Evolutionary conservation across 805 yeast species (phyloP), one percentile per base, ranked within the genome.

Genomic region (Yamadazyma kitorensis): DNA sequence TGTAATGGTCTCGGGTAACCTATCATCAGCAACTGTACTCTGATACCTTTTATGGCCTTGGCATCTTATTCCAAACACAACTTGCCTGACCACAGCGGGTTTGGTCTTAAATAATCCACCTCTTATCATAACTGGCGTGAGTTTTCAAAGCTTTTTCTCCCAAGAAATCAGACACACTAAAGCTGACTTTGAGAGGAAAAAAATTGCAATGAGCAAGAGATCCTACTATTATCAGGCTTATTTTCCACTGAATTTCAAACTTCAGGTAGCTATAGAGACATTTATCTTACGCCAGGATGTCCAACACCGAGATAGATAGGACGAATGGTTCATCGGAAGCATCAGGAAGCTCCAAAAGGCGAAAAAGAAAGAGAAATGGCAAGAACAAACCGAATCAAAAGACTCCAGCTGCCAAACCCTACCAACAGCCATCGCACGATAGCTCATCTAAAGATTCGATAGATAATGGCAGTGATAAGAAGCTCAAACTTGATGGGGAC

Each of bases 1-100:
- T 12, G 62, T 54, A n/a, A 64, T 51, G 6, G 69, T 61, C 16
- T 53, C 60, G 2, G 67, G 63, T 2, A 34, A 15, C 13, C 36
- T 36, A 11, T 46, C 35, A 43, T 20, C 12, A 12, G 8, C 16
- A n/a, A n/a, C n/a, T n/a, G n/a, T n/a, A n/a, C n/a, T n/a, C n/a
- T n/a, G n/a, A n/a, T n/a, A n/a, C 12, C n/a, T 29, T n/a, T 14
- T 16, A n/a, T 6, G 3, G 9, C 27, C 27, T 7, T 22, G 10
- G 27, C 5, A 4, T 14, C 17, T 15, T 7, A 14, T 10, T 22
- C 20, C 23, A 15, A 16, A 29, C 15, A 29, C 33, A 25, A 25
- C 19, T 16, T 20, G 7, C n/a, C 21, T 29, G n/a, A 29, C 20
- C 33, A 29, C 23, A 14, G 13, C 15, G 24, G 5, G 10, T 6